These are phyloP conservation scores for Macroventuria anomochaeta DNA, from an alignment of 2,329 filamentous ascomycete genomes.

Conservation along the genomic window DNA sequence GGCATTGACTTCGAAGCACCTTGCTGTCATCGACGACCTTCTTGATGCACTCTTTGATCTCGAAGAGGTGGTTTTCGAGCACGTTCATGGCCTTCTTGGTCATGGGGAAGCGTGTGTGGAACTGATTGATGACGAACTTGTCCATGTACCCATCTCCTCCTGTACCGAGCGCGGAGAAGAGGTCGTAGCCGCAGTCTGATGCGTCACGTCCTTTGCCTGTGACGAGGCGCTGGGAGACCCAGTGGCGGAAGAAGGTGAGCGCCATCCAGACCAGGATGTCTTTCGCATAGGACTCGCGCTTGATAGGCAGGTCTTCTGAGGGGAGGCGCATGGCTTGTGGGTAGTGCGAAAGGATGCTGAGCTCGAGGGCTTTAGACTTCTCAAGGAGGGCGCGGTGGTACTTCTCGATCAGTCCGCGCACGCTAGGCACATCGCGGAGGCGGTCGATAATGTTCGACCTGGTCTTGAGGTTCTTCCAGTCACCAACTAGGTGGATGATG, in stretches of 20 bases:
- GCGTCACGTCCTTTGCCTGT: conserved; percentile 48
- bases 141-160: conserved; percentile 55
- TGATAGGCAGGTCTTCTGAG: conserved; percentile 41
- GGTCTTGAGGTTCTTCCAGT: conserved; percentile 43
- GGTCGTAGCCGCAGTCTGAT: conserved; percentile 55
- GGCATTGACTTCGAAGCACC: conserved; percentile 50
- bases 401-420: conserved; percentile 41
- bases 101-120: conserved; percentile 53
- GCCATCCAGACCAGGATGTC: conserved; percentile 61
- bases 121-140: conserved; percentile 46
- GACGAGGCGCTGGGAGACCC: conserved; percentile 52
- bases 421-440: conserved; percentile 27
- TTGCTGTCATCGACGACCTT: conserved; percentile 43
- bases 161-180: conserved; percentile 52
- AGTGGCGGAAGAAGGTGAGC: conserved; percentile 56
- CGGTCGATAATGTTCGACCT: conserved; percentile 9
- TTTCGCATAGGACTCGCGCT: conserved; percentile 54
- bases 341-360: conserved; percentile 32
- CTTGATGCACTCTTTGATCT: conserved; percentile 54
- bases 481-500: conserved; percentile 53
- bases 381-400: conserved; percentile 38
- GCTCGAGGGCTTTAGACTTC: conserved; percentile 37
- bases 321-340: conserved; percentile 37
- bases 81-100: conserved; percentile 52
- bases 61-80: conserved; percentile 49